A percentile compares a stretch with the other conserved stretches of the same genome.
phyloP scores from a whole-genome alignment of 2,329 filamentous ascomycete genomes.

The Fusarium annulatum region DNA sequence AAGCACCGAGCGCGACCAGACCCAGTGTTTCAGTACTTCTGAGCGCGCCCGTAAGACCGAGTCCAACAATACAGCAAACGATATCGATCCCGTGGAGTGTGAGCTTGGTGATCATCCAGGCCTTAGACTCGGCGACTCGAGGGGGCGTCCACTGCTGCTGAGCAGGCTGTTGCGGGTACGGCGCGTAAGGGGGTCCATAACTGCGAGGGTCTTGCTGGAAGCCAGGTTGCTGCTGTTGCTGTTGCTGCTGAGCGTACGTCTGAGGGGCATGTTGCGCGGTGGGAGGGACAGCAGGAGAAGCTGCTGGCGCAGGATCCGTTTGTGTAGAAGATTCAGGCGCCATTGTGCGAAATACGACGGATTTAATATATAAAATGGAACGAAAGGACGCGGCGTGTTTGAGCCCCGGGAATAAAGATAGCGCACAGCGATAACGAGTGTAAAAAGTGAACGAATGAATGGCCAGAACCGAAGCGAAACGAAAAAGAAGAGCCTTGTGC shows the following conservation, averaged over 20 bases:
- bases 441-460: constrained; percentile 18
- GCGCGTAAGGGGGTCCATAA: constrained; percentile 44
- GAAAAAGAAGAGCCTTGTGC: constrained; percentile 2
- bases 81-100: constrained; percentile 45
- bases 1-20: constrained; percentile 20
- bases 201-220: constrained; percentile 38
- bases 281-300: constrained; percentile 21
- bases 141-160: constrained; percentile 32
- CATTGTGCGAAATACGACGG: constrained; percentile 22
- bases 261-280: constrained; percentile 22
- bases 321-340: constrained; percentile 41
- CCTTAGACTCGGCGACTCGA: constrained; percentile 23
- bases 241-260: constrained; percentile 14
- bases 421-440: constrained; percentile 19
- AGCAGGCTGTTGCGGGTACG: constrained; percentile 39
- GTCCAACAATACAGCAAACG: constrained; percentile 41
- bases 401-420: background rate
- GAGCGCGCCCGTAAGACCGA: constrained; percentile 46
- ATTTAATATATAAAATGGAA: background rate
- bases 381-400: background rate
- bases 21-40: constrained; percentile 10
- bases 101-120: constrained; percentile 48
- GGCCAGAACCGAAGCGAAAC: constrained; percentile 1
- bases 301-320: constrained; percentile 25
- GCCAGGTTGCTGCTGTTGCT: constrained; percentile 27